phyloP scores from a whole-genome alignment of 2,329 filamentous ascomycete species.

The Pseudocercospora pini-densiflorae region DNA sequence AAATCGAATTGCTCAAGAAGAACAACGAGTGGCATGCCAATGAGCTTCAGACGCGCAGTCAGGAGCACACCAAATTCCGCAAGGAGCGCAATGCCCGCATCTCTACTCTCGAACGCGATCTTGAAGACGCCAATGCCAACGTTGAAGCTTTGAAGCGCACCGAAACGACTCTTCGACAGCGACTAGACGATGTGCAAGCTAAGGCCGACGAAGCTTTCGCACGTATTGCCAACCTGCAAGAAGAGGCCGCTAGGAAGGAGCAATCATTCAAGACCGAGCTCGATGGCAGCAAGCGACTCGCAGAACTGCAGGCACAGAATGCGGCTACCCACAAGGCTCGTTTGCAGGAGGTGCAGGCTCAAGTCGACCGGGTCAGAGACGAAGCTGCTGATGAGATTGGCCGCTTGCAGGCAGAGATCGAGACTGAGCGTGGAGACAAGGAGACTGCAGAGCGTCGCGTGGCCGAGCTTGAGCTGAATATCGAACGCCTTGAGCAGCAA shows the following conservation, averaged over 20 bases:
- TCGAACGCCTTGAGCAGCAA: constrained; percentile 58
- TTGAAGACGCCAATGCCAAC: constrained; percentile 80
- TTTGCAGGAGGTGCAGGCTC: constrained; percentile 69
- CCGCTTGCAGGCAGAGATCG: constrained; percentile 54
- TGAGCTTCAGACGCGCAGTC: constrained; percentile 87
- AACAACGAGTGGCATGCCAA: constrained; percentile 93
- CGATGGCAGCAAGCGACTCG: constrained; percentile 77
- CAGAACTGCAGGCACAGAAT: constrained; percentile 79
- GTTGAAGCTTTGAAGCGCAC: constrained; percentile 78
- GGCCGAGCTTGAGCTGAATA: constrained; percentile 66
- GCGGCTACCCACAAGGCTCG: constrained; percentile 73
- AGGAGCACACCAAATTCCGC: constrained; percentile 84
- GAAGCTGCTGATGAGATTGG: constrained; percentile 64
- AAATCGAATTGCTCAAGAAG: constrained; percentile 83
- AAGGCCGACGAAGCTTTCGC: constrained; percentile 84
- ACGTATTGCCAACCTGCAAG: constrained; percentile 83
- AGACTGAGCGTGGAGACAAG: constrained; percentile 61
- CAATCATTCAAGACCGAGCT: constrained; percentile 87
- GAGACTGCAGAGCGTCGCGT: constrained; percentile 66
- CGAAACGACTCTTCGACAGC: constrained; percentile 78
- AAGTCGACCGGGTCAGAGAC: constrained; percentile 67
- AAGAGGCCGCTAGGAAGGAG: constrained; percentile 78
- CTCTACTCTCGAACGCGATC: constrained; percentile 82
- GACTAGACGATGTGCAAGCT: constrained; percentile 80
- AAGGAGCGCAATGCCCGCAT: constrained; percentile 94